Base-by-base conservation (phyloP, 768 basidiomycete genomes). In the Russula foetens region DNA sequence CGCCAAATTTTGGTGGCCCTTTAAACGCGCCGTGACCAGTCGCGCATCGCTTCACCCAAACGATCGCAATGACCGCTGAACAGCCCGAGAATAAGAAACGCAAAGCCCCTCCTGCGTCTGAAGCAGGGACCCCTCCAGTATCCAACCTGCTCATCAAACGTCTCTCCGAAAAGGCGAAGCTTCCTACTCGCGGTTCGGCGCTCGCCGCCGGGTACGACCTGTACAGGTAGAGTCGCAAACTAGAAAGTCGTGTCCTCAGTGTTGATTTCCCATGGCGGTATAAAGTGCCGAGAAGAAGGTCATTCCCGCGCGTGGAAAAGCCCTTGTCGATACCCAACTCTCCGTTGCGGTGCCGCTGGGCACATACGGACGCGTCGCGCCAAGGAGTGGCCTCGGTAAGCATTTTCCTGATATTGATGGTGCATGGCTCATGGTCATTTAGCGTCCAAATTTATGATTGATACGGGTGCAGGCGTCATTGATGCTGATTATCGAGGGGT, bases 371-470 rank as follows among this genome's bases (percentile, higher is more conserved):
- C 92, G 97, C 56, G 87, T 99, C 59, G 97, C 97, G 2, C 97
- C 97, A 21, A 84, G 96, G 24, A 92, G 89, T 71, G 97, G 97
- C 21, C 84, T 98, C 28, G 96, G 96, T 97, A 17, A 38, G 29
- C 29, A 23, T 23, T 24, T 43, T 33, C 45, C 24, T 56, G 28
- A n/a, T 2, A 8, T 31, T 19, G 8, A 23, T 48, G 45, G 21
- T 33, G 44, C 29, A 14, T 21, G 21, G 50, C 29, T 60, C 17
- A 29, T 44, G 21, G 47, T 45, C 38, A 63, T 24, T 19, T 63
- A 97, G 97, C 97, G 21, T 90, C 90, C 17, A 99, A 99, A 71
- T 94, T 92, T 72, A 93, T 92, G 85, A 98, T 98, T 60, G 91
- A 95, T 70, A 98, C 96, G 0, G 97, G 97, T 1, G 97, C 97